Conservation (phyloP, 1,284 basidiomycete genomes). For the Caloboletus firmus region DNA sequence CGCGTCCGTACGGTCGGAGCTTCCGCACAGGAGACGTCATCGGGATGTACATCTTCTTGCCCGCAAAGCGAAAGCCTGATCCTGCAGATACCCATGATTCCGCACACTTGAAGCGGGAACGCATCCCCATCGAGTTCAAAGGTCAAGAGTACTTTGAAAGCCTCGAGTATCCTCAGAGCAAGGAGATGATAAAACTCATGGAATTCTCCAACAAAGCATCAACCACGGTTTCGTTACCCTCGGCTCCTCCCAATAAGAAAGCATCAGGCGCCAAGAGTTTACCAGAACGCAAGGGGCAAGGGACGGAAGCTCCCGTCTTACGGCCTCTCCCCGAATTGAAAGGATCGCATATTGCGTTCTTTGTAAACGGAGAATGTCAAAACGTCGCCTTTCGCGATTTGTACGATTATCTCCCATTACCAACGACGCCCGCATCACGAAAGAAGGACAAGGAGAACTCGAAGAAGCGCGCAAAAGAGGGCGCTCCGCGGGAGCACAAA, state of each 20-base stretch:
- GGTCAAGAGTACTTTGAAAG: constrained; percentile 97
- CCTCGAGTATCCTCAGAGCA: constrained; percentile 86
- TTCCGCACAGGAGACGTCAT: constrained; percentile 87
- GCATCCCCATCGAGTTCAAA: constrained; percentile 92
- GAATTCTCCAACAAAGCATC: constrained; percentile 64
- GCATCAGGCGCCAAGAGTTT: constrained; percentile 64
- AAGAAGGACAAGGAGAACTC: constrained; percentile 53
- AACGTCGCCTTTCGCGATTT: constrained; percentile 86
- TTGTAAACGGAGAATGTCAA: constrained; percentile 88
- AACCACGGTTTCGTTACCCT: constrained; percentile 56
- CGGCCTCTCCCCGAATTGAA: constrained; percentile 72
- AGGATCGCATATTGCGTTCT: constrained; percentile 84
- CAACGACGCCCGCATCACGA: constrained; percentile 53
- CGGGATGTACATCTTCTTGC: constrained; percentile 91
- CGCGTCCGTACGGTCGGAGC: constrained; percentile 71
- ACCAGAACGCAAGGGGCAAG: constrained; percentile 44
- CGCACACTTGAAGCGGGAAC: constrained; percentile 77
- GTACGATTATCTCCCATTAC: constrained; percentile 90
- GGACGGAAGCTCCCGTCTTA: constrained; percentile 38
- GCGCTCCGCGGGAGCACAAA: constrained; percentile 66
- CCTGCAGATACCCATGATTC: constrained; percentile 67
- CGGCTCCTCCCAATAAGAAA: constrained; percentile 57
- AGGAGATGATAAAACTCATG: constrained; percentile 91
- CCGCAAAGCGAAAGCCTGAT: constrained; percentile 57
- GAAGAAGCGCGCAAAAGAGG: constrained; percentile 59